A percentile compares a stretch with the other conserved stretches of the same genome.
Conservation (phyloP, 2,329 filamentous ascomycete species). For the Aspergillus pseudoterreus region DNA sequence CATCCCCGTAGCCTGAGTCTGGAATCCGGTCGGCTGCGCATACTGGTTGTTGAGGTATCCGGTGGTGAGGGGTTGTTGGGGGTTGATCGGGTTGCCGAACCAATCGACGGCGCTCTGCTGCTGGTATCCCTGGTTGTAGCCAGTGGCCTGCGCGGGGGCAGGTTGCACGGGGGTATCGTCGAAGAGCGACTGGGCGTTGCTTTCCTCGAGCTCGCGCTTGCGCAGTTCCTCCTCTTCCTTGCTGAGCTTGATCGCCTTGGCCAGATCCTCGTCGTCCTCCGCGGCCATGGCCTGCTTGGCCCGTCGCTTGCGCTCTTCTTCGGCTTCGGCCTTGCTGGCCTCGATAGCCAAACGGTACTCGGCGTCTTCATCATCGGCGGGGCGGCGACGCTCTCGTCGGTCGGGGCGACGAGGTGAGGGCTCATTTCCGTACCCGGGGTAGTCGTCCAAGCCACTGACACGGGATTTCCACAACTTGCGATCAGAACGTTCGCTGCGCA, state of each 20-base stretch:
- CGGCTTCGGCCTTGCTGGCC: conserved; percentile 91
- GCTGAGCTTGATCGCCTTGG: conserved; percentile 92
- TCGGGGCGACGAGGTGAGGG: conserved; percentile 36
- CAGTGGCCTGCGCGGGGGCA: conserved; percentile 73
- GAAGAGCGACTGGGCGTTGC: conserved; percentile 82
- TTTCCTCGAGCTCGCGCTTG: conserved; percentile 79
- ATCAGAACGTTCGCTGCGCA: conserved; percentile 85
- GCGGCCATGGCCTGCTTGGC: conserved; percentile 51
- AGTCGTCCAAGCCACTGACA: conserved; percentile 86
- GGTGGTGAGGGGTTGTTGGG: conserved; percentile 66
- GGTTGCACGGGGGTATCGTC: conserved; percentile 66
- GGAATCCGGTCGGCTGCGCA: conserved; percentile 73
- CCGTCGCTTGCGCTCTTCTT: conserved; percentile 79
- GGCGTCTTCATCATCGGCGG: conserved; percentile 75
- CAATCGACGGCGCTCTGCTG: conserved; percentile 96
- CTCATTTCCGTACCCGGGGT: conserved; percentile 41
- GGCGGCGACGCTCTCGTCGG: conserved; percentile 48
- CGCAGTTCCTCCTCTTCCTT: conserved; percentile 85
- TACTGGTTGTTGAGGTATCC: conserved; percentile 66
- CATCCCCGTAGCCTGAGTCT: conserved; percentile 59
- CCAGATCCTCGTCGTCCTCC: conserved; percentile 85
- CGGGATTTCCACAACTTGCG: conserved; percentile 95
- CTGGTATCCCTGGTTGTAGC: conserved; percentile 95
- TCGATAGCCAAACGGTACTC: conserved; percentile 90
- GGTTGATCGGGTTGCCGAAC: conserved; percentile 90